Base-by-base conservation (phyloP, 345 rosid species). In the Rhodamnia argentea region DNA sequence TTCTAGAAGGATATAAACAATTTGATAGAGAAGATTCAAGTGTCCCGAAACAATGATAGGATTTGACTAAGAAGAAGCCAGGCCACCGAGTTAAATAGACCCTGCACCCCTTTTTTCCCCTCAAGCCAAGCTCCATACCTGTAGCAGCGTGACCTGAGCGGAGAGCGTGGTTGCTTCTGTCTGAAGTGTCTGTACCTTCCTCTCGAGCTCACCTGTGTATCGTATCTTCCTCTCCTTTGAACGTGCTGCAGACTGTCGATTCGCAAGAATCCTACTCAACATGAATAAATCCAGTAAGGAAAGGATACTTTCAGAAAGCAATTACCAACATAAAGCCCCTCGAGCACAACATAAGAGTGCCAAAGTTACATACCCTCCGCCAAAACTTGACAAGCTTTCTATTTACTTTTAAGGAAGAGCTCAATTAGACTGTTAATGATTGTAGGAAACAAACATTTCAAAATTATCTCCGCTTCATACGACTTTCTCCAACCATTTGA, bases 181-280 rank as follows among this genome's bases (percentile, higher is more conserved):
- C 91, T 97, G 99, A 89, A 97, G 98, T 24, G 99, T 97, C 92
- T 95, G 99, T 83, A 97, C 99, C 88, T 95, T 97, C 94, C 94
- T 97, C 91, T 97, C 99, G 83, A 96, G 91, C 93, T 96, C 99
- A 90, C 89, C 86, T 1, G 98, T 94, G 86, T 96, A 96, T 85
- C 95, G 87, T 59, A 92, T 90, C 88, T 95, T 96, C 92, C 99
- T 93, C 94, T 96, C 99, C 93, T 96, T 96, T 1, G 99, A 96
- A 40, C 99, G 91, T 5, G 99, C 99, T 0, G 98, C 99, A 7
- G 99, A 96, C 89, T 96, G 99, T 87, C 98, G 92, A 60, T 96
- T 96, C 13, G 99, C 99, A 84, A 96, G 92, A 89, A 96, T 95
- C 92, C 99, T 95, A 87, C 85, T 89, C 20, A 15, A 83, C 59